These are phyloP conservation scores for Aegle marmelos DNA, from an alignment of 345 rosid genomes.

Conservation along the genomic window DNA sequence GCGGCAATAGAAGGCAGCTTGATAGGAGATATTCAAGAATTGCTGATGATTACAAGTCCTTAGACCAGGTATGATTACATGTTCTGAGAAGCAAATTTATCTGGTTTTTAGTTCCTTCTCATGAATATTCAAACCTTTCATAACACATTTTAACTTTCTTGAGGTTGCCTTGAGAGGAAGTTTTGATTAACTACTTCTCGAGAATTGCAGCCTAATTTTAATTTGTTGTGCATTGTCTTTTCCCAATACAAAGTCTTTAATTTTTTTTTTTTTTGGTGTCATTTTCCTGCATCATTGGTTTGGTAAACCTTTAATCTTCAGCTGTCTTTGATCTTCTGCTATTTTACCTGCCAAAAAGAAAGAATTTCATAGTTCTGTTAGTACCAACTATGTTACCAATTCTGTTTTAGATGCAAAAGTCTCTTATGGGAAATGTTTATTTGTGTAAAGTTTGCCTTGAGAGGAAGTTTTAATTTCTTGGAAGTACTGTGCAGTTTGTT, in stretches of 20 bases:
- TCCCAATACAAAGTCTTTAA: not conserved
- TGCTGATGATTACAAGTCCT: slow-evolving; percentile 70
- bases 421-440: not conserved
- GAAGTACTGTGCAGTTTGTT: not conserved
- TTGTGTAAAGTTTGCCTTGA: not conserved
- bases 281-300: not conserved
- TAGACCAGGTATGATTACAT: slow-evolving; percentile 59
- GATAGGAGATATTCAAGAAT: slow-evolving; percentile 74
- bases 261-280: not conserved
- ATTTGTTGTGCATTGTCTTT: not conserved
- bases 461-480: no score
- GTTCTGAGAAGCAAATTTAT: not conserved
- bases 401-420: not conserved
- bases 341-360: not conserved
- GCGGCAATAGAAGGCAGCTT: slow-evolving; percentile 43
- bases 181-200: not conserved
- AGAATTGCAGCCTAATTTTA: not conserved
- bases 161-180: not conserved
- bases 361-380: not conserved
- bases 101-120: not conserved
- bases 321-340: not conserved
- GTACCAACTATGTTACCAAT: not conserved
- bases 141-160: not conserved
- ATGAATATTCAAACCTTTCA: not conserved
- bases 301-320: not conserved